Percentiles rank a stretch among this genome's conserved stretches.
These are phyloP conservation scores for Syzygium aromaticum DNA, from an alignment of 345 rosid genomes.

Conservation along the genomic window DNA sequence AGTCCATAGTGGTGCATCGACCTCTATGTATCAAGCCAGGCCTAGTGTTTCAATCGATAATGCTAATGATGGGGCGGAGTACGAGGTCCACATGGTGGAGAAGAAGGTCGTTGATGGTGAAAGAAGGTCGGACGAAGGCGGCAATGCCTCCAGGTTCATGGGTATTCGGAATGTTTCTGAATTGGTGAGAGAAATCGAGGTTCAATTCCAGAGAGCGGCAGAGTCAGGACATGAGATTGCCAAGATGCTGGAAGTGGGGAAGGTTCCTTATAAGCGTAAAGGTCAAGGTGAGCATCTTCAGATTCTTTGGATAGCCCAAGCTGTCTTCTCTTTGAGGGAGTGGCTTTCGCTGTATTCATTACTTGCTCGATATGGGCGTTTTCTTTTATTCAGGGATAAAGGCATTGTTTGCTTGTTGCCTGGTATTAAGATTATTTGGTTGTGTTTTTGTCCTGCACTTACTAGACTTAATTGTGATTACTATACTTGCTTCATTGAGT, in stretches of 20 bases:
- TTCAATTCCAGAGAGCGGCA: slow-evolving; percentile 72
- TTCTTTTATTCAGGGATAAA: background rate
- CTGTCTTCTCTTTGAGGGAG: background rate
- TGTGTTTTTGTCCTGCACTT: background rate
- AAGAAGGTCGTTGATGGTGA: slow-evolving; percentile 58
- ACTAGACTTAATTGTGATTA: background rate
- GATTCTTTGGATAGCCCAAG: background rate
- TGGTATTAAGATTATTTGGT: background rate
- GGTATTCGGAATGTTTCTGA: slow-evolving; percentile 42
- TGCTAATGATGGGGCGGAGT: slow-evolving; percentile 40
- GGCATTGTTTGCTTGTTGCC: background rate
- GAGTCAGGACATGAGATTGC: slow-evolving; percentile 77
- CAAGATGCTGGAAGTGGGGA: slow-evolving; percentile 82
- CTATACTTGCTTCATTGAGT: background rate
- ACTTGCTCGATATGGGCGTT: background rate
- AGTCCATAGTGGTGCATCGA: slow-evolving; percentile 22
- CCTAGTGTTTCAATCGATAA: slow-evolving; percentile 34
- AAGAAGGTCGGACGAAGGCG: slow-evolving; percentile 31
- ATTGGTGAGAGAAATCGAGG: slow-evolving; percentile 57
- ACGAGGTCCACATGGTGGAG: slow-evolving; percentile 78
- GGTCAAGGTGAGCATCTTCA: slow-evolving; percentile 29
- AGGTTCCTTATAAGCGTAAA: slow-evolving; percentile 68
- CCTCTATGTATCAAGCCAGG: slow-evolving; percentile 25
- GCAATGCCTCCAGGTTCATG: slow-evolving; percentile 16
- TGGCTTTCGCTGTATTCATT: background rate